Evolutionary conservation across 768 basidiomycete genomes (phyloP).

Genomic region (Amanita muscaria): DNA sequence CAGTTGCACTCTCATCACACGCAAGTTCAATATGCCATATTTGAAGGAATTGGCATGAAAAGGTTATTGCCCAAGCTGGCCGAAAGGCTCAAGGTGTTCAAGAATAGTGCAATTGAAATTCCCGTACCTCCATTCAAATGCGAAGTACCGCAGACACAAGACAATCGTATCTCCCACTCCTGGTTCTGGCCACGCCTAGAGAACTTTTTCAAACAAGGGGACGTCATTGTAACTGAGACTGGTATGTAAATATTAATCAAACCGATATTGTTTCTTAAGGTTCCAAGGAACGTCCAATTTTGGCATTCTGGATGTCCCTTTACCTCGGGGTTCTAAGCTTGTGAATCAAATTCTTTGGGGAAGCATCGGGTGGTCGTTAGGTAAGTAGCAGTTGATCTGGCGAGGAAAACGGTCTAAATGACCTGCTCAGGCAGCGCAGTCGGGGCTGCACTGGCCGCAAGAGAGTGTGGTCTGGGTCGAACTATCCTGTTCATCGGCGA

Average conservation of each 20-base stretch:
- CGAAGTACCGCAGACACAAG: slow-evolving; percentile 28
- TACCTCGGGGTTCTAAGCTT: slow-evolving; percentile 62
- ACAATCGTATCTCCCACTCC: slow-evolving; percentile 63
- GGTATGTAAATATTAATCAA: slow-evolving; percentile 29
- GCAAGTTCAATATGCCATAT: slow-evolving; percentile 54
- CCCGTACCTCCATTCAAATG: slow-evolving; percentile 36
- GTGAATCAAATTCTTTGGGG: slow-evolving; percentile 84
- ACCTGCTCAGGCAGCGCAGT: slow-evolving; percentile 43
- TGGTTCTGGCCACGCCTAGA: slow-evolving; percentile 82
- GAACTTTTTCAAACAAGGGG: slow-evolving; percentile 59
- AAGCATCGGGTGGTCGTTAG: slow-evolving; percentile 85
- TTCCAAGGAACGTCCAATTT: slow-evolving; percentile 65
- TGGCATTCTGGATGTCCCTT: slow-evolving; percentile 71
- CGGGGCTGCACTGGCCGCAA: slow-evolving; percentile 75
- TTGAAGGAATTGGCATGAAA: slow-evolving; percentile 67
- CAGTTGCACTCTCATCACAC: slow-evolving; percentile 74
- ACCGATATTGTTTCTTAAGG: neutral
- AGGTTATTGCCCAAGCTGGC: slow-evolving; percentile 66
- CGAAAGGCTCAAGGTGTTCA: slow-evolving; percentile 37
- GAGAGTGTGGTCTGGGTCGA: slow-evolving; percentile 50
- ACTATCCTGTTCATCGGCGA: slow-evolving; percentile 84
- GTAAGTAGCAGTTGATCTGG: slow-evolving; percentile 24
- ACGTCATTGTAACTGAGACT: slow-evolving; percentile 84
- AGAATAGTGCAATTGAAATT: slow-evolving; percentile 30
- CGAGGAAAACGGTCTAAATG: neutral